phyloP scores from a whole-genome alignment of 2,329 filamentous ascomycete species.

The Exophiala sp. region DNA sequence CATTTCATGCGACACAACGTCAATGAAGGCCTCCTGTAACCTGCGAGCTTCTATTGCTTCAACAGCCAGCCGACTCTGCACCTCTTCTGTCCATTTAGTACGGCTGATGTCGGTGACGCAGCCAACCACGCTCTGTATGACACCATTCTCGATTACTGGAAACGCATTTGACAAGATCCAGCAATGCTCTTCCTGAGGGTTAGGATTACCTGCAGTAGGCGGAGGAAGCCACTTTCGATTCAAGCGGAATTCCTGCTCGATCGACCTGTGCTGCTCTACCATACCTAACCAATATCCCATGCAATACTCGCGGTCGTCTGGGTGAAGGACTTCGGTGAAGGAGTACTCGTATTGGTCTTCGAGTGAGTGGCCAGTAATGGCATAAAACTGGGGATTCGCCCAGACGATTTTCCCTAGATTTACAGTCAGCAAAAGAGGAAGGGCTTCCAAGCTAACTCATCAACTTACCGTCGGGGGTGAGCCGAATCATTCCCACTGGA shows the following conservation, averaged over 20 bases:
- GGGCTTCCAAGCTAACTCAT: not conserved
- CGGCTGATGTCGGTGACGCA: constrained; percentile 37
- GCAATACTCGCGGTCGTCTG: constrained; percentile 10
- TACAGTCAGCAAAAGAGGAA: not conserved
- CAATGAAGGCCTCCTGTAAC: constrained; percentile 69
- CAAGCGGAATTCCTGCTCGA: constrained; percentile 15
- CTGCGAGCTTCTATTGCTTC: constrained; percentile 23
- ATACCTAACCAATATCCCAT: constrained; percentile 8
- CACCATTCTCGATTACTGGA: constrained; percentile 29
- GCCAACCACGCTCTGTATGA: constrained; percentile 32
- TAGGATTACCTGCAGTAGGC: constrained; percentile 11
- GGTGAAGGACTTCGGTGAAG: constrained; percentile 19
- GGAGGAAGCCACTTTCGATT: constrained; percentile 19
- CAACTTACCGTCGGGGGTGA: not conserved
- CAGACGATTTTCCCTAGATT: constrained; percentile 15
- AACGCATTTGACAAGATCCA: constrained; percentile 20
- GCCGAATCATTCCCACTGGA: constrained; percentile 16
- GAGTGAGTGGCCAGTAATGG: constrained; percentile 21
- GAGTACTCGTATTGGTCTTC: constrained; percentile 21
- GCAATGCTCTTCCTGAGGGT: constrained; percentile 14
- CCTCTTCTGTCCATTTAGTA: constrained; percentile 24
- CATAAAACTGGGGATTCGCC: constrained; percentile 23
- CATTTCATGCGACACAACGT: constrained; percentile 57
- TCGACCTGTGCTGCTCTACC: constrained; percentile 2
- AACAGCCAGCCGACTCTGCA: constrained; percentile 40